A percentile compares a stretch with the other conserved stretches of the same genome.
Conservation (phyloP, 768 basidiomycete species). For the Mycena sanguinolenta region DNA sequence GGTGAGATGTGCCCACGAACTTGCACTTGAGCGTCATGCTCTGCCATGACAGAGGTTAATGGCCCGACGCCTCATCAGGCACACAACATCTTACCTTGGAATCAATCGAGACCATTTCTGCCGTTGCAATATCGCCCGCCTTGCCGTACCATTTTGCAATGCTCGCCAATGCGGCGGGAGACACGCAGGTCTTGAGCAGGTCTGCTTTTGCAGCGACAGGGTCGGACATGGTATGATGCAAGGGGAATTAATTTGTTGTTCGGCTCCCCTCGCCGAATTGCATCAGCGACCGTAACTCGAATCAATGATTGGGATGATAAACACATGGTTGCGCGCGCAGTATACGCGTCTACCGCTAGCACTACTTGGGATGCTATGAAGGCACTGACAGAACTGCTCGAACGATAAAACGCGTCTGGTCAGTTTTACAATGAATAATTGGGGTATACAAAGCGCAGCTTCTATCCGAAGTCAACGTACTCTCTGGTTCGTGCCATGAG, state of each 20-base stretch:
- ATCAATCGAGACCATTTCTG: not conserved
- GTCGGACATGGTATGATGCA: not conserved
- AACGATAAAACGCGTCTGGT: too few species aligned
- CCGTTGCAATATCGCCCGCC: not conserved
- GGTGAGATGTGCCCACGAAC: not conserved
- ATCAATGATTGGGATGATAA: too few species aligned
- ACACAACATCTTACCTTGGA: not conserved
- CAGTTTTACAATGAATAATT: too few species aligned
- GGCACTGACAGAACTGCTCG: too few species aligned
- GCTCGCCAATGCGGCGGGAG: not conserved
- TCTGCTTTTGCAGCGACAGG: not conserved
- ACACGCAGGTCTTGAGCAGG: not conserved
- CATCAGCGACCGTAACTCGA: too few species aligned
- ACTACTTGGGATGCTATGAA: too few species aligned
- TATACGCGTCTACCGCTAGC: too few species aligned
- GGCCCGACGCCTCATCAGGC: too few species aligned
- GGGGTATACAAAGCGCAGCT: not conserved
- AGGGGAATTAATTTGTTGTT: not conserved
- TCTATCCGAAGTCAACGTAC: constrained; percentile 15
- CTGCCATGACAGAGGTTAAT: not conserved
- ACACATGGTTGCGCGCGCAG: too few species aligned
- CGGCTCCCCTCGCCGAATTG: too few species aligned
- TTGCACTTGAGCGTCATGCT: not conserved
- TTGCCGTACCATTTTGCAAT: constrained; percentile 5
- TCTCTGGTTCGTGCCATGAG: too few species aligned